Percentiles rank a stretch among this genome's conserved stretches.
phyloP scores from a whole-genome alignment of 1,284 basidiomycete genomes.

The Cutaneotrichosporon arboriforme region DNA sequence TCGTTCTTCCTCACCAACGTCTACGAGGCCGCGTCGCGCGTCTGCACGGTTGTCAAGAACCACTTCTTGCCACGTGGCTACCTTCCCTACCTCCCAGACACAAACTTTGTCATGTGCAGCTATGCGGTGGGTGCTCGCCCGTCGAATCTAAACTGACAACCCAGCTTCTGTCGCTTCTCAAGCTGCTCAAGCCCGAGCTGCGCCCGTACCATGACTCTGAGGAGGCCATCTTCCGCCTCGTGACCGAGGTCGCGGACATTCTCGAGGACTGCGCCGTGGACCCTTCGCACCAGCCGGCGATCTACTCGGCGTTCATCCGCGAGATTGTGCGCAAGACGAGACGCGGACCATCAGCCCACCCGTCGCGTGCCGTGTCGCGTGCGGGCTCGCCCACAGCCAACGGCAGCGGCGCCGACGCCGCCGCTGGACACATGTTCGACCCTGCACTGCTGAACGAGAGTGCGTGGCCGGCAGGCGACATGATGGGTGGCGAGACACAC shows the following conservation, averaged over 20 bases:
- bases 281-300: slow-evolving; percentile 70
- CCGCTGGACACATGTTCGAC: slow-evolving; percentile 27
- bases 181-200: slow-evolving; percentile 56
- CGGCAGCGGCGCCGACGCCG: background rate
- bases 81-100: slow-evolving; percentile 81
- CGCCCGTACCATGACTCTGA: slow-evolving; percentile 40
- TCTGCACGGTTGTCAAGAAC: slow-evolving; percentile 52
- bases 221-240: slow-evolving; percentile 37
- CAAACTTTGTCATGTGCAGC: slow-evolving; percentile 82
- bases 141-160: background rate
- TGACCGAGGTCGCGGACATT: slow-evolving; percentile 69
- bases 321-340: slow-evolving; percentile 53
- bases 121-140: slow-evolving; percentile 52
- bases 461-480: slow-evolving; percentile 31
- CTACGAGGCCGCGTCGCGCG: slow-evolving; percentile 60
- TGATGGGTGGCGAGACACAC: slow-evolving; percentile 28
- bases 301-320: slow-evolving; percentile 79
- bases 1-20: slow-evolving; percentile 82
- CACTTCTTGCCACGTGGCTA: slow-evolving; percentile 68
- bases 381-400: slow-evolving; percentile 13
- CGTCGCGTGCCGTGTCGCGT: slow-evolving; percentile 14
- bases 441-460: slow-evolving; percentile 33
- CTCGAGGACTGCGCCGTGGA: slow-evolving; percentile 70
- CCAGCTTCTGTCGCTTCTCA: slow-evolving; percentile 75
- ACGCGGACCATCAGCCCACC: slow-evolving; percentile 12